Evolutionary conservation across 345 rosid species (phyloP), one percentile per base, ranked within the genome.

Genomic region (Acer saccharum): DNA sequence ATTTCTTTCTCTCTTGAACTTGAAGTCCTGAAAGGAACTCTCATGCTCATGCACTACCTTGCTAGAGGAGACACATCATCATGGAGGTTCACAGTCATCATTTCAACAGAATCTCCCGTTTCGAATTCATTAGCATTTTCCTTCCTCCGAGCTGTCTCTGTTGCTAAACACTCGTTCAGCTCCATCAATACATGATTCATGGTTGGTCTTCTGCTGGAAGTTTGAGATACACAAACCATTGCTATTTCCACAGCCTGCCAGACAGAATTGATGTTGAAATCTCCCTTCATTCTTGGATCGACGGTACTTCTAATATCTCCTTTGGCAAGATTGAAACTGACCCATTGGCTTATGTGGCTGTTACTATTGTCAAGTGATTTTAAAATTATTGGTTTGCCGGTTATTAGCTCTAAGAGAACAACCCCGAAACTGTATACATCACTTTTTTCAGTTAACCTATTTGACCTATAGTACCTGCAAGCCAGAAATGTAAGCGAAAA

Each of bases 371-470:
- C 68, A 2, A 1, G 16, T 29, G 0, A 52, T 57, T 60, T 77
- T 10, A 48, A 55, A 21, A 83, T 82, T 35, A 77, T 85, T 2
- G 80, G 75, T 25, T 64, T 75, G 69, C 84, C 74, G 71, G 87
- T 83, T 3, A 83, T 79, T 29, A 86, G 72, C 71, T 84, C 84
- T 55, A 89, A 58, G 0, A 89, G 75, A 41, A 89, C 88, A 46
- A 86, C n/a, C 21, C 90, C 90, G 4, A 87, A 89, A 55, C 89
- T 82, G 57, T 87, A 89, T 0, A 87, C 79, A 21, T 89, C 89
- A 63, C 83, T 85, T 74, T 83, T 84, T 41, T 86, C 80, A 4
- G 80, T 82, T 58, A 87, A 35, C 76, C 70, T 60, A 2, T 82
- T 82, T 13, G 81, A 74, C 71, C 29, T 69, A 14, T 58, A 80